phyloP scores from a whole-genome alignment of 768 basidiomycete species.

The Brasilioporus rufonigricans region DNA sequence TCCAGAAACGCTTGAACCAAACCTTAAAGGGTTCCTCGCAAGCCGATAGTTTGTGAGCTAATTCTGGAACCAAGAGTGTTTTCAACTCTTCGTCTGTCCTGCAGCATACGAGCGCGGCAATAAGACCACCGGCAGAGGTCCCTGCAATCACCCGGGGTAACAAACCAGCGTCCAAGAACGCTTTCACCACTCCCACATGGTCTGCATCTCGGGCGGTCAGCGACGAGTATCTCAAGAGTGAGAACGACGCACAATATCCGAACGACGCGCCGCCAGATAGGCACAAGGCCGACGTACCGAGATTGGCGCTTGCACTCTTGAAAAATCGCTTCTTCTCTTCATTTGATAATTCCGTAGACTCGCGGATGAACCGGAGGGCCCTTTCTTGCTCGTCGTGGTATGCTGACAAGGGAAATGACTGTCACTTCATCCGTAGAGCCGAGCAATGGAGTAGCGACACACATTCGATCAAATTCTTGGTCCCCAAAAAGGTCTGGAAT shows the following conservation, averaged over 20 bases:
- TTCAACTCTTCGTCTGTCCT: conserved; percentile 86
- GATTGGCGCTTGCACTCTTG: conserved; percentile 82
- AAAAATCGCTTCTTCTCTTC: conserved; percentile 95
- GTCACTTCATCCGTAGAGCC: neutral
- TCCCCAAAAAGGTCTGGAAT: conserved; percentile 82
- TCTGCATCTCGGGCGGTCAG: conserved; percentile 41
- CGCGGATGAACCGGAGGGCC: conserved; percentile 74
- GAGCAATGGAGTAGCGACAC: conserved; percentile 17
- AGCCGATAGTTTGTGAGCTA: conserved; percentile 82
- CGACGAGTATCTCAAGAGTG: neutral
- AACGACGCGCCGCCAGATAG: conserved; percentile 95
- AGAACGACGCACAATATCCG: conserved; percentile 71
- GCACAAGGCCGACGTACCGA: conserved; percentile 90
- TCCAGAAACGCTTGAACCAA: conserved; percentile 72
- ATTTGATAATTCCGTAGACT: conserved; percentile 65
- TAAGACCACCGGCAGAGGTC: conserved; percentile 88
- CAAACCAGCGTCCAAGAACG: conserved; percentile 82
- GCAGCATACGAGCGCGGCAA: conserved; percentile 76
- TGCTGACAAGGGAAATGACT: conserved; percentile 41
- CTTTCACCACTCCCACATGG: conserved; percentile 89
- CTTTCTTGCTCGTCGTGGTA: conserved; percentile 78
- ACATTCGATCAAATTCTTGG: conserved; percentile 89
- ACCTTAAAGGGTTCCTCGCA: conserved; percentile 73
- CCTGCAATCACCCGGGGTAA: conserved; percentile 93
- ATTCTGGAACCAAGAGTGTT: conserved; percentile 69